phyloP scores from a whole-genome alignment of 202 grass and related monocot genomes.

The Setaria italica region DNA sequence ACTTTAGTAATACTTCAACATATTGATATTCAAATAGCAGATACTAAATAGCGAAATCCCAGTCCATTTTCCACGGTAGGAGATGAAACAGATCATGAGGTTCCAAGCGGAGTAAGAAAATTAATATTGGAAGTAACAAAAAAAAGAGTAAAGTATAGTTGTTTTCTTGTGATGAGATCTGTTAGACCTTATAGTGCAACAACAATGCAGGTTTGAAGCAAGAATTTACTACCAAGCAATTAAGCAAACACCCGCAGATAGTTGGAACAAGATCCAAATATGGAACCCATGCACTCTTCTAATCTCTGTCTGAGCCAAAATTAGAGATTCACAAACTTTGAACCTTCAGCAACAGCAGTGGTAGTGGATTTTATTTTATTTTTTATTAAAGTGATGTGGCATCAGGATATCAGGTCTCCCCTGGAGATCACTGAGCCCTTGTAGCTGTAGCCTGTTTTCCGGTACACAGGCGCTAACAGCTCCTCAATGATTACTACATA shows the following conservation, averaged over 20 bases:
- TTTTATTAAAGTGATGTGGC: not conserved
- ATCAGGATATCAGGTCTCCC: not conserved
- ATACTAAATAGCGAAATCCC: not conserved
- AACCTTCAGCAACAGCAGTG: slow-evolving; percentile 5
- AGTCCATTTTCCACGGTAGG: not conserved
- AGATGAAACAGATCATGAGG: not conserved
- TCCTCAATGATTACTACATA: not conserved
- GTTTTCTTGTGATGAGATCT: not conserved
- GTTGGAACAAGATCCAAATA: not conserved
- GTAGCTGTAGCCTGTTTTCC: not conserved
- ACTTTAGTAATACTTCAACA: not conserved
- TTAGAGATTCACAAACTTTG: not conserved
- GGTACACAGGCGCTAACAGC: not conserved
- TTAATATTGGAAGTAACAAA: no score
- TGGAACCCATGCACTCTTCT: not conserved
- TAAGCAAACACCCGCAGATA: not conserved
- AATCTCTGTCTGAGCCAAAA: not conserved
- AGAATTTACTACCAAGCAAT: not conserved
- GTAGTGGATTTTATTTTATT: not conserved
- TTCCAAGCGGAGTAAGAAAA: no score
- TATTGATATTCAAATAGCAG: not conserved
- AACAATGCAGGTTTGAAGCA: not conserved
- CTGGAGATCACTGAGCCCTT: not conserved
- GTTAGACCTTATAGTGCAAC: not conserved
- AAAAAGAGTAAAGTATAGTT: no score